A percentile compares a stretch with the other conserved stretches of the same genome.
Conservation (phyloP, 164 flowering plant genomes). For the Liquidambar formosana region DNA sequence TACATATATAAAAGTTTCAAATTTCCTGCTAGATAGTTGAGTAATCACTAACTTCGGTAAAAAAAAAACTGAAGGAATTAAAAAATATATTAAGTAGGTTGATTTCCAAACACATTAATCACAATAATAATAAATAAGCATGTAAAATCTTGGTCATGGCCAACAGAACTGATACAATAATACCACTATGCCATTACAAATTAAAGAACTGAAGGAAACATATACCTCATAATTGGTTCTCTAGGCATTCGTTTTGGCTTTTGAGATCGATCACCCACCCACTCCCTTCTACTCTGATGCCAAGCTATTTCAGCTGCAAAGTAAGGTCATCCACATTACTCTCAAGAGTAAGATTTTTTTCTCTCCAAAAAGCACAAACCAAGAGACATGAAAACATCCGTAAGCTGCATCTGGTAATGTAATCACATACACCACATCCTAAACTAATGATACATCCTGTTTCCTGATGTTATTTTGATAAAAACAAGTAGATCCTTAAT, state of each 20-base stretch:
- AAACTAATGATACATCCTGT: no score
- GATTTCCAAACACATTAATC: not conserved
- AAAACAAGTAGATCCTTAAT: no score
- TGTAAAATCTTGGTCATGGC: not conserved
- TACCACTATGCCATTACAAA: not conserved
- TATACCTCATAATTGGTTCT: constrained; percentile 53
- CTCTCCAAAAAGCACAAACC: not conserved
- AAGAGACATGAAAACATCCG: no score
- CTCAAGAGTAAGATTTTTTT: constrained; percentile 1
- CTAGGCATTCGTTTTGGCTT: constrained; percentile 26
- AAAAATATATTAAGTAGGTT: not conserved
- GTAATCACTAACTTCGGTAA: not conserved
- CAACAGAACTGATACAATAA: not conserved
- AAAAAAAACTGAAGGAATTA: not conserved
- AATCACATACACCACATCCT: no score
- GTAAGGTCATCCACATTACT: constrained; percentile 7
- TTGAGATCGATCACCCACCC: constrained; percentile 47
- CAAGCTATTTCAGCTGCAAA: constrained; percentile 50
- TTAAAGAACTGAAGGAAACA: not conserved
- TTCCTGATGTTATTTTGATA: no score
- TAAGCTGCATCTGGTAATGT: no score
- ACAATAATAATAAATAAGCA: not conserved
- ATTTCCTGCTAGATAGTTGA: not conserved
- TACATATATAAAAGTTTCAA: not conserved
- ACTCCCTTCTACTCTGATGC: constrained; percentile 49